Evolutionary conservation across 1,284 basidiomycete species (phyloP).

Genomic region (Meripilus lineatus): DNA sequence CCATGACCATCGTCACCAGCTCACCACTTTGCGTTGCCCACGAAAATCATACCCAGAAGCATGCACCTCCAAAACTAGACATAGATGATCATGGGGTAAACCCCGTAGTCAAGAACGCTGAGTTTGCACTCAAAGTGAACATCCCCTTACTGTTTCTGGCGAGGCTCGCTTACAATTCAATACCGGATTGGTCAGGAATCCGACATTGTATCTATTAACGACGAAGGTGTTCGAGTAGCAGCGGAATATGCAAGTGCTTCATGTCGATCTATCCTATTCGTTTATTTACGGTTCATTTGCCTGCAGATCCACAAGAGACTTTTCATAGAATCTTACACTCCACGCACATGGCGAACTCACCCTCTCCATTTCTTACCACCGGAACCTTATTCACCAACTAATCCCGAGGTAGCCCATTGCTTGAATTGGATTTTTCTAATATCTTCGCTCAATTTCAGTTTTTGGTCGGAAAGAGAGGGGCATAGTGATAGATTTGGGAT

Average conservation of each 20-base stretch:
- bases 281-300: neutral
- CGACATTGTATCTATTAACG: slow-evolving; percentile 14
- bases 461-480: slow-evolving; percentile 73
- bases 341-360: slow-evolving; percentile 74
- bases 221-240: slow-evolving; percentile 12
- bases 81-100: slow-evolving; percentile 3
- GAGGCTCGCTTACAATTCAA: neutral
- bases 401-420: slow-evolving; percentile 50
- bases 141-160: neutral
- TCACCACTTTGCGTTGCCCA: too few relatives aligned
- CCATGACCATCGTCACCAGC: too few relatives aligned
- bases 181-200: slow-evolving; percentile 13
- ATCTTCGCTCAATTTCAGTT: slow-evolving; percentile 79
- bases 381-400: slow-evolving; percentile 48
- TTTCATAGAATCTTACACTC: slow-evolving; percentile 58
- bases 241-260: slow-evolving; percentile 13
- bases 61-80: neutral
- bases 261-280: neutral
- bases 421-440: slow-evolving; percentile 84
- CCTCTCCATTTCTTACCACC: slow-evolving; percentile 68
- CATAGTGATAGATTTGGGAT: slow-evolving; percentile 60
- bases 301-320: slow-evolving; percentile 59
- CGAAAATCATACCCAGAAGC: neutral
- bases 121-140: slow-evolving; percentile 10
- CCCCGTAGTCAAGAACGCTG: slow-evolving; percentile 11